These are phyloP conservation scores for Trichoderma virens DNA, from an alignment of 495 filamentous ascomycete genomes.

Conservation along the genomic window DNA sequence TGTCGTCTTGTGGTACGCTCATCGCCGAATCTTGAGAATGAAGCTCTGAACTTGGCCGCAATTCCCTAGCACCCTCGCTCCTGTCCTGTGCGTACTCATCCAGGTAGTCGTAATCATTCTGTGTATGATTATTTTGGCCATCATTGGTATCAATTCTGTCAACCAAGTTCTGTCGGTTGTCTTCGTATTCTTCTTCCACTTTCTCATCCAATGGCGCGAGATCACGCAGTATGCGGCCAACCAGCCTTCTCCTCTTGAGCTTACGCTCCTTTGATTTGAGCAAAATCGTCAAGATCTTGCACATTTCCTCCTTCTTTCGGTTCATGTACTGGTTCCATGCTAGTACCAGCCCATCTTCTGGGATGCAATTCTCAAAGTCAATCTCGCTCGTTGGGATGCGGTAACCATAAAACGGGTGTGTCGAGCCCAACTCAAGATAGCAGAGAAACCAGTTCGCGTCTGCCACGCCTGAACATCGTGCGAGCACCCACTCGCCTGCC, in stretches of 20 bases:
- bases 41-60: background rate
- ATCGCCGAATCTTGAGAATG: background rate
- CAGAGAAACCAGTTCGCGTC: constrained; percentile 43
- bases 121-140: background rate
- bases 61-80: background rate
- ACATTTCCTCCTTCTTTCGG: constrained; percentile 32
- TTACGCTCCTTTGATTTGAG: constrained; percentile 11
- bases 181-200: constrained; percentile 6
- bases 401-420: constrained; percentile 29
- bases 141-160: background rate
- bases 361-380: constrained; percentile 27
- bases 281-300: constrained; percentile 23
- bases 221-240: constrained; percentile 1
- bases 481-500: constrained; percentile 43
- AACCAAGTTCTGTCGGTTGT: background rate
- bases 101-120: background rate
- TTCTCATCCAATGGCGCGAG: constrained; percentile 6
- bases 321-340: constrained; percentile 36
- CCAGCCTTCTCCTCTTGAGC: constrained; percentile 17
- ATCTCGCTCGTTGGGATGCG: constrained; percentile 32
- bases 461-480: constrained; percentile 32
- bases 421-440: constrained; percentile 32
- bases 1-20: background rate
- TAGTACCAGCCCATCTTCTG: constrained; percentile 28
- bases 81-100: background rate